Conservation (phyloP, 2,329 filamentous ascomycete species). For the Diaporthe ampelina region DNA sequence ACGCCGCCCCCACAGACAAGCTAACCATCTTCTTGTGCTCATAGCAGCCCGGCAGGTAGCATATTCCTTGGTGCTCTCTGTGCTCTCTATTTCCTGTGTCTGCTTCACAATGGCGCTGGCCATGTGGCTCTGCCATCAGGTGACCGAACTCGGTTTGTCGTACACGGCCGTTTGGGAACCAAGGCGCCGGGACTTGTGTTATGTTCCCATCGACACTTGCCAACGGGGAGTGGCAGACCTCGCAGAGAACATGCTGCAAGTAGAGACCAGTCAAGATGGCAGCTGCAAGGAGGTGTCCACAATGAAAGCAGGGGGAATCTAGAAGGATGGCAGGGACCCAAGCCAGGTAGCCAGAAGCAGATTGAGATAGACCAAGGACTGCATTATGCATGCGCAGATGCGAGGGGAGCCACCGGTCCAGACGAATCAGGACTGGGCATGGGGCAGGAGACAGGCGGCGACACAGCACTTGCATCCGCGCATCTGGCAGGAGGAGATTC, state of each 20-base stretch:
- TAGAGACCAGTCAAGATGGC: neutral
- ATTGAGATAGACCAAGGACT: neutral
- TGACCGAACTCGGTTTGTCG: neutral
- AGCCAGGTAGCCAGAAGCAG: neutral
- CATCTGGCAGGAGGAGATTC: slow-evolving; percentile 23
- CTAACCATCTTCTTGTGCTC: neutral
- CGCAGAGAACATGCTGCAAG: neutral
- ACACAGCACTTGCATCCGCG: neutral
- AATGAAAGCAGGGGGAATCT: neutral
- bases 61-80: neutral
- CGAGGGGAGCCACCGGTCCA: neutral
- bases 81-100: neutral
- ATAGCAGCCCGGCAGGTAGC: neutral
- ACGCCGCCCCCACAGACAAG: neutral
- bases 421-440: slow-evolving; percentile 11
- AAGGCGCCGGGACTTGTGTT: neutral
- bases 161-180: slow-evolving; percentile 2
- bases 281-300: neutral
- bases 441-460: neutral
- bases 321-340: neutral
- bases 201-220: neutral
- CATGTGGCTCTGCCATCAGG: slow-evolving; percentile 8
- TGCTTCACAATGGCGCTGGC: neutral
- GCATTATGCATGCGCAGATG: neutral
- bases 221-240: slow-evolving; percentile 5